Percentiles rank a stretch among this genome's conserved stretches.
Conservation (phyloP, 805 yeast genomes). For the Pichia sporocuriosa region DNA sequence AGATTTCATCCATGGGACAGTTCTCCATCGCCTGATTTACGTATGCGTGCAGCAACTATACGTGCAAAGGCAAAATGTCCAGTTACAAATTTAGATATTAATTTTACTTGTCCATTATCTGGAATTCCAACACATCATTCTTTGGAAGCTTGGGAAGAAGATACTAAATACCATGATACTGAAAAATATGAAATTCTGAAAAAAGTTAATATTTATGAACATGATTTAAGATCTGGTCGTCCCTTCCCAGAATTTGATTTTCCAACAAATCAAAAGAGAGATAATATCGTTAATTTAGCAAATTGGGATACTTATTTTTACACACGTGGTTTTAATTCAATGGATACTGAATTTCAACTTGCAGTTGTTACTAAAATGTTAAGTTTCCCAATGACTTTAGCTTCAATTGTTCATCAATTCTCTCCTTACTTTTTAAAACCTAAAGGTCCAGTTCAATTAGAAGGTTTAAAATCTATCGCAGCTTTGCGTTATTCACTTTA, state of each 20-base stretch:
- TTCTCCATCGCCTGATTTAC: conserved; percentile 79
- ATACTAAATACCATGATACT: conserved; percentile 60
- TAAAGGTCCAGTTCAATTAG: conserved; percentile 81
- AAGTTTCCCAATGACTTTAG: conserved; percentile 88
- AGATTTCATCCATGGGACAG: conserved; percentile 87
- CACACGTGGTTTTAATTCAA: conserved; percentile 86
- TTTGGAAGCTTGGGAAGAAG: conserved; percentile 81
- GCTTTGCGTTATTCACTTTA: conserved; percentile 87
- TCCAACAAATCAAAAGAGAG: conserved; percentile 73
- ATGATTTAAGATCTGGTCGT: conserved; percentile 89
- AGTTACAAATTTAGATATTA: conserved; percentile 71
- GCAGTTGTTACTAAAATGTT: conserved; percentile 94
- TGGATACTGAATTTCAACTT: conserved; percentile 94
- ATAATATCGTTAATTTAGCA: conserved; percentile 65
- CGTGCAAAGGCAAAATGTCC: conserved; percentile 87
- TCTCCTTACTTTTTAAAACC: conserved; percentile 81
- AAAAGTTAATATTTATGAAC: conserved; percentile 88
- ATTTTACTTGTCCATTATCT: conserved; percentile 83
- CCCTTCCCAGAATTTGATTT: conserved; percentile 93
- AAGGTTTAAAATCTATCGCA: conserved; percentile 89
- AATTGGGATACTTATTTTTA: conserved; percentile 93
- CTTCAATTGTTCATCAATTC: conserved; percentile 70
- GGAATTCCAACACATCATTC: conserved; percentile 97
- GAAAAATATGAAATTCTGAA: conserved; percentile 68
- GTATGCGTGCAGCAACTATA: conserved; percentile 88